These are phyloP conservation scores for Penicillium sp. DNA, from an alignment of 2,329 filamentous ascomycete genomes.

Conservation along the genomic window DNA sequence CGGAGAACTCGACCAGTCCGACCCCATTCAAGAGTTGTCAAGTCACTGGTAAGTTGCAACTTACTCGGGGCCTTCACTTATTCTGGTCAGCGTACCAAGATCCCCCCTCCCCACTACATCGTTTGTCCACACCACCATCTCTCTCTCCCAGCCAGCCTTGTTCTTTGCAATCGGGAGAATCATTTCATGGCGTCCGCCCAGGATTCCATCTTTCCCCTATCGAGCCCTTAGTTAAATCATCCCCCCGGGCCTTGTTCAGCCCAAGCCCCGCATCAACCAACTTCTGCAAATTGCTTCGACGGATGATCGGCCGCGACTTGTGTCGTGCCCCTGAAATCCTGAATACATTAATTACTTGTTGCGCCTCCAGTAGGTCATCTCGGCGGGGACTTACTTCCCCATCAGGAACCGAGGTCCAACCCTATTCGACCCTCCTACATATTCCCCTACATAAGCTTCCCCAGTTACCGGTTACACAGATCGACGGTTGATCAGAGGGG, in stretches of 20 bases:
- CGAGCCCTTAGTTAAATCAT: slow-evolving; percentile 10
- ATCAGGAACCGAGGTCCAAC: slow-evolving; percentile 30
- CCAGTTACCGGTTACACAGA: slow-evolving; percentile 30
- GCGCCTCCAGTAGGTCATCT: slow-evolving; percentile 4
- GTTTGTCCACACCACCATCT: background rate
- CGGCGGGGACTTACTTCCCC: slow-evolving; percentile 24
- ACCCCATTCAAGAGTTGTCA: background rate
- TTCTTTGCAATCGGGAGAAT: slow-evolving; percentile 5
- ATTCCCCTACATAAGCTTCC: slow-evolving; percentile 20
- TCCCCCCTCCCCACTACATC: background rate
- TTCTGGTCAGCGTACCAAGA: background rate
- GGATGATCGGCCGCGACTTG: slow-evolving; percentile 27
- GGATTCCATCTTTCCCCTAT: slow-evolving; percentile 19
- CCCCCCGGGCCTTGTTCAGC: slow-evolving; percentile 11
- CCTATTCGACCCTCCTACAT: slow-evolving; percentile 4
- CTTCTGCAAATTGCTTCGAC: slow-evolving; percentile 7
- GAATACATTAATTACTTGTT: background rate
- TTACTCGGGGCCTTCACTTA: background rate
- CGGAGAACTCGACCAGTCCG: slow-evolving; percentile 1
- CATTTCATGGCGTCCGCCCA: background rate
- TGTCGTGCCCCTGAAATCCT: slow-evolving; percentile 18
- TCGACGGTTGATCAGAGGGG: slow-evolving; percentile 36
- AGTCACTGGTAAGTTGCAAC: background rate
- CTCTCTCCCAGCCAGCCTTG: background rate
- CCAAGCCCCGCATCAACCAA: slow-evolving; percentile 18